Percentiles rank a stretch among this genome's conserved stretches.
These are phyloP conservation scores for Oryza meyeriana DNA, from an alignment of 176 grass and related monocot genomes.

Conservation along the genomic window DNA sequence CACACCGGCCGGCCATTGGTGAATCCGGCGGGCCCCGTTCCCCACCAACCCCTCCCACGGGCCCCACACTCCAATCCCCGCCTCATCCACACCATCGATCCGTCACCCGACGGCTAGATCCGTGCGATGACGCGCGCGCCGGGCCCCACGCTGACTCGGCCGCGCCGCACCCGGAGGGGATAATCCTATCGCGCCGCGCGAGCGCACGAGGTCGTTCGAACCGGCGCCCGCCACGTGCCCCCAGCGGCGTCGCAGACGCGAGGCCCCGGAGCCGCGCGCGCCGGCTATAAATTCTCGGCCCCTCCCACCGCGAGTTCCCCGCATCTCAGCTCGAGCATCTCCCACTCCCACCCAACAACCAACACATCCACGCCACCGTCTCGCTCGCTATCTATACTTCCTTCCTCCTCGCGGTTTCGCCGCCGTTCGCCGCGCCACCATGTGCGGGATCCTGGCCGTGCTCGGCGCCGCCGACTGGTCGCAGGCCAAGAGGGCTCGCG, in stretches of 20 bases:
- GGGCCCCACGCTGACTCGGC: slow-evolving; percentile 54
- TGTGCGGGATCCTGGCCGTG: slow-evolving; percentile 85
- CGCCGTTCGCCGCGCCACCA: neutral
- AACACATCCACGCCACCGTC: neutral
- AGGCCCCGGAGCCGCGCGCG: slow-evolving; percentile 63
- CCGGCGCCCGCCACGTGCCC: neutral
- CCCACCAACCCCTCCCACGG: neutral
- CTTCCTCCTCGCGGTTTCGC: neutral
- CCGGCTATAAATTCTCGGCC: slow-evolving; percentile 49
- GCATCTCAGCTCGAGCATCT: slow-evolving; percentile 19
- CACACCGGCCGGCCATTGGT: slow-evolving; percentile 27
- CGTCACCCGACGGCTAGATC: neutral
- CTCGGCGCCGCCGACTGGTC: slow-evolving; percentile 74
- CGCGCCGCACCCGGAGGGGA: slow-evolving; percentile 33
- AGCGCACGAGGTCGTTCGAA: neutral
- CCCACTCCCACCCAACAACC: neutral
- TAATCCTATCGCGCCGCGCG: slow-evolving; percentile 5
- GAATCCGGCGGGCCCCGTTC: slow-evolving; percentile 8
- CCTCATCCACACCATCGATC: neutral
- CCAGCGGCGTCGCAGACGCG: slow-evolving; percentile 32
- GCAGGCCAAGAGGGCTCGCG: slow-evolving; percentile 70
- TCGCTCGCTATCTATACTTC: neutral
- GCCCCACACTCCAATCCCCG: neutral
- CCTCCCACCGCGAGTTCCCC: neutral
- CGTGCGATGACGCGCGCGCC: neutral